Evolutionary conservation across 306 rosid species (phyloP).

Genomic region (Delonix regia): DNA sequence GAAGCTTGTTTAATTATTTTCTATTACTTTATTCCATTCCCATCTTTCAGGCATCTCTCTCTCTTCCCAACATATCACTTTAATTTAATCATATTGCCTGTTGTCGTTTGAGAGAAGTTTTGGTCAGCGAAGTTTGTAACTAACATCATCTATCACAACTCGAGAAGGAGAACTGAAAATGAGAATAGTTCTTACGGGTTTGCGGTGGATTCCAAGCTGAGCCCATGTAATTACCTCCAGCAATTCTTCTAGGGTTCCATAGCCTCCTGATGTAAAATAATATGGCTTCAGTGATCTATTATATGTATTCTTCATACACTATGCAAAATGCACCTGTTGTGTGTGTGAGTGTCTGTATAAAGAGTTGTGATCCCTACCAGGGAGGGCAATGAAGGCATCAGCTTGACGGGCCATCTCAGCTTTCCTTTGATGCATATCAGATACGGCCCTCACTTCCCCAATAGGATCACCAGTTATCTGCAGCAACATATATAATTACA

Average conservation of each 20-base stretch:
- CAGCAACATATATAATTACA: not conserved
- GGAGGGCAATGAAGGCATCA: conserved; percentile 97
- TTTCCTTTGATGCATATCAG: conserved; percentile 98
- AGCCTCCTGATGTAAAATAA: conserved; percentile 66
- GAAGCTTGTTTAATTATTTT: conserved; percentile 19
- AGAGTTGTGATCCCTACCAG: conserved; percentile 55
- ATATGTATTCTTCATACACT: not conserved
- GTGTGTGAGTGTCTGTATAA: not conserved
- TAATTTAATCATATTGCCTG: not conserved
- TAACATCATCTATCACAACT: conserved; percentile 21
- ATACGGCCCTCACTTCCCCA: conserved; percentile 91
- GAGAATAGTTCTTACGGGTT: conserved; percentile 66
- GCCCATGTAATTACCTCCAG: conserved; percentile 99
- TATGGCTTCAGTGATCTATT: conserved; percentile 5
- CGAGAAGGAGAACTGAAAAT: not conserved
- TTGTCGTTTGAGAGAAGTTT: conserved; percentile 21
- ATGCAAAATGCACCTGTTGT: not conserved
- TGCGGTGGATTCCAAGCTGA: conserved; percentile 96
- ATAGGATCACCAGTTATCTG: conserved; percentile 92
- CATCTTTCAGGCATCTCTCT: conserved; percentile 46
- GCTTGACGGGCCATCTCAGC: conserved; percentile 99
- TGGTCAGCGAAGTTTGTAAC: conserved; percentile 34
- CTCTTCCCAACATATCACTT: not conserved
- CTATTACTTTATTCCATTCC: conserved; percentile 35
- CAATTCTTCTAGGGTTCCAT: conserved; percentile 97